Base-by-base conservation (phyloP, 2,329 filamentous ascomycete genomes). In the Trichoderma sp. region DNA sequence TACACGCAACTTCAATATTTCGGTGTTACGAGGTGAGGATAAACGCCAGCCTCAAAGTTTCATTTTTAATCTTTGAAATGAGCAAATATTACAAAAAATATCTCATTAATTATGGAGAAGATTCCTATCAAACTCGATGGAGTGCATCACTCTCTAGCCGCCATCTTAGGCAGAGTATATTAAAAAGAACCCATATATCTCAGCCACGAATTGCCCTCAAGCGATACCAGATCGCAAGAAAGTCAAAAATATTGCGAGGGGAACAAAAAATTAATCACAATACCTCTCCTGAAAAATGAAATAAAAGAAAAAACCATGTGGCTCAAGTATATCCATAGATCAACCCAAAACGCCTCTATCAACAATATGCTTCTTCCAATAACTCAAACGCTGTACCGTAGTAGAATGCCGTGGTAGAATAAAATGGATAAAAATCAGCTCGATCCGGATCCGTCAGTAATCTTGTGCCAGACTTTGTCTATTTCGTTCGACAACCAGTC, bases 401-500 rank as follows among this genome's bases (percentile, higher is more conserved):
- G n/a, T 56, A 3, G n/a, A 24, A 21, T 50, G 14, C 35, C 6
- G 35, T 38, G 2, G 35, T 45, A n/a, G 41, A 45, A 45, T 45
- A 9, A 45, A 18, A 45, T 6, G 1, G 2, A 21, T 21, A 14
- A 29, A 33, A 35, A 1, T 53, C 41, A 75, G 50, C 12, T 18
- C 27, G 64, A 63, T 12, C 41, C 63, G 14, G 64, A 63, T 12
- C 33, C 64, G 14, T 81, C 82, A 14, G 79, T 84, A 21, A 89
- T 82, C 78, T 87, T 87, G 50, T 84, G 82, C 87, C 87, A 89
- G 27, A 86, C 82, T 41, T 86, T 81, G 38, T 83, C 83, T 14
- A 89, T 80, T 76, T 89, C 86, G 45, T 85, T 86, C 3, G 84
- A 86, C 14, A 90, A 78, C 89, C 89, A 90, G 66, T 87, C 83